Evolutionary conservation across 2,329 filamentous ascomycete genomes (phyloP), one percentile per base, ranked within the genome.

Genomic region (Colletotrichum caudatum): DNA sequence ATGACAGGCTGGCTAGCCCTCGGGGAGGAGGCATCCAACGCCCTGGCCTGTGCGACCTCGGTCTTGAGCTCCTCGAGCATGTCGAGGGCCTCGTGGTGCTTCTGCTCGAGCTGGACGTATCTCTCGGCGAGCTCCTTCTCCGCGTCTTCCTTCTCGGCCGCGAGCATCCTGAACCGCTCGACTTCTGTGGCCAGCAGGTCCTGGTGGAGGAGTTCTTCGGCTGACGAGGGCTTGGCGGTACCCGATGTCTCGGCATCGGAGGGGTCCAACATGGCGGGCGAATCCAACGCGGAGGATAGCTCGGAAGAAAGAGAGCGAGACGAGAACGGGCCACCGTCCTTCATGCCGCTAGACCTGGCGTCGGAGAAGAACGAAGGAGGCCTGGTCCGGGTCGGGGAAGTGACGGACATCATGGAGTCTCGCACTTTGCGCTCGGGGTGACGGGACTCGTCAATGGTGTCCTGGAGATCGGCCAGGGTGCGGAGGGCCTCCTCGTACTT

Each of bases 221-320:
- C 74, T 0, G 82, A 82, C 6, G 75, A 61, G n/a, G 75, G 79
- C 75, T 85, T 88, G n/a, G 82, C 82, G 6, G 82, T 84, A 29
- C 83, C 81, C 23, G 57, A 29, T 5, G 83, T 87, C 74, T 91
- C 90, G 71, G 85, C 84, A 78, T 91, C 89, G 75, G 89, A 90
- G 61, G 87, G 86, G 76, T 91, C 90, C 74, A 85, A 86, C 74
- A 90, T 91, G 77, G 86, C 86, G 76, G 90, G 89, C 79, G 92
- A 93, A 78, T 93, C 93, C 88, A 92, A 90, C 85, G 90, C 94
- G 81, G 92, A 97, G 78, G 94, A 97, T 80, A 97, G 89, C 84
- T 98, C 96, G 84, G 94, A 96, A 75, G 94, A 98, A 76, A 98
- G 92, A 78, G 94, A 97, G 81, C 92, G 94, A 84, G 94, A 95